Percentiles rank a stretch among this genome's conserved stretches.
phyloP scores from a whole-genome alignment of 495 filamentous ascomycete species.

The Saxispiralis lemnorum region DNA sequence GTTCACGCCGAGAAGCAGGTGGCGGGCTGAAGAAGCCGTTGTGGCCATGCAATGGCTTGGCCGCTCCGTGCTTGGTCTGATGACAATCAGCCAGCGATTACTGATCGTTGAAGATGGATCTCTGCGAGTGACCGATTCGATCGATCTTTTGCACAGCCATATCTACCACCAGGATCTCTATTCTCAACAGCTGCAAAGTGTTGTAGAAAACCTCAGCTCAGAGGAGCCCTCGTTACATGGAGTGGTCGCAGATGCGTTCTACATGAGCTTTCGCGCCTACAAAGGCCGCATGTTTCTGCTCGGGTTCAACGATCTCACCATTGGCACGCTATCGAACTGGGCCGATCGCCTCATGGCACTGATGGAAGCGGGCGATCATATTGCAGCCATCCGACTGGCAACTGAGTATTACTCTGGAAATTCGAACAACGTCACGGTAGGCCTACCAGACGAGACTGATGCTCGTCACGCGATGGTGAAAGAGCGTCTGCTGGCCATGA shows the following conservation, averaged over 20 bases:
- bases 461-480: slow-evolving; percentile 65
- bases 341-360: slow-evolving; percentile 89
- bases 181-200: slow-evolving; percentile 56
- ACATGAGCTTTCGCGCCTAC: slow-evolving; percentile 90
- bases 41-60: slow-evolving; percentile 95
- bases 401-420: slow-evolving; percentile 82
- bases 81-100: slow-evolving; percentile 84
- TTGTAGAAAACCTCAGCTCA: slow-evolving; percentile 80
- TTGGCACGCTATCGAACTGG: slow-evolving; percentile 90
- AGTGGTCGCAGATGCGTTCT: slow-evolving; percentile 90
- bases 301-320: slow-evolving; percentile 72
- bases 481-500: slow-evolving; percentile 84
- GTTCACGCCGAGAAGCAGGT: slow-evolving; percentile 71
- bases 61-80: slow-evolving; percentile 72
- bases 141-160: slow-evolving; percentile 79
- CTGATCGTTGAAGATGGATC: slow-evolving; percentile 79
- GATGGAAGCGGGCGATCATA: slow-evolving; percentile 89
- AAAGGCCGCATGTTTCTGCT: slow-evolving; percentile 86
- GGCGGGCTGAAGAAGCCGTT: slow-evolving; percentile 88
- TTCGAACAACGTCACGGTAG: slow-evolving; percentile 78
- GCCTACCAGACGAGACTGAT: slow-evolving; percentile 68
- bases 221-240: slow-evolving; percentile 82
- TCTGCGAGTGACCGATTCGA: slow-evolving; percentile 80
- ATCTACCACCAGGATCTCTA: slow-evolving; percentile 85
- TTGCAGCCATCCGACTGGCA: slow-evolving; percentile 74